A percentile compares a stretch with the other conserved stretches of the same genome.
Evolutionary conservation across 2,329 filamentous ascomycete species (phyloP).

Genomic region (Penicillium sp.): DNA sequence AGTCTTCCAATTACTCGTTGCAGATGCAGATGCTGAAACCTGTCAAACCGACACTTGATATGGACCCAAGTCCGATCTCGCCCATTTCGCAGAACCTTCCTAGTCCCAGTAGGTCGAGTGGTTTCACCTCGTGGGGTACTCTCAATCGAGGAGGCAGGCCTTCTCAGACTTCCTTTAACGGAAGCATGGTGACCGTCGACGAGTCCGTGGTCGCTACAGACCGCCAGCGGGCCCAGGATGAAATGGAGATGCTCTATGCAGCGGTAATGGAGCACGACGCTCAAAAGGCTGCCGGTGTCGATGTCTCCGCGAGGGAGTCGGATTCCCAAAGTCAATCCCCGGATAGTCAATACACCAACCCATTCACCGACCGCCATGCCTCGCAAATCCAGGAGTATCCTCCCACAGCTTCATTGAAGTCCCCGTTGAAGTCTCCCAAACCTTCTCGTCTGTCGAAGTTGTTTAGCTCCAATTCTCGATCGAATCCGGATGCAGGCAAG

Average conservation of each 20-base stretch:
- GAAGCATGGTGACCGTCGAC: constrained; percentile 71
- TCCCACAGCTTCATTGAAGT: constrained; percentile 15
- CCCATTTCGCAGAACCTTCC: constrained; percentile 31
- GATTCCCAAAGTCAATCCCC: constrained; percentile 21
- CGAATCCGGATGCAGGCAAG: constrained; percentile 42
- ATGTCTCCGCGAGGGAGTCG: constrained; percentile 17
- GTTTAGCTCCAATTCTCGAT: constrained; percentile 40
- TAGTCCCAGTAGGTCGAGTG: constrained; percentile 38
- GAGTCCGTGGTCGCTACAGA: constrained; percentile 72
- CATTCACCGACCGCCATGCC: constrained; percentile 30
- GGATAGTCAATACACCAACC: constrained; percentile 27
- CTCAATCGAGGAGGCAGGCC: constrained; percentile 30
- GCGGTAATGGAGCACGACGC: constrained; percentile 87
- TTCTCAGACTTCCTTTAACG: constrained; percentile 49
- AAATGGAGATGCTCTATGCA: constrained; percentile 87
- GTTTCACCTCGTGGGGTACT: constrained; percentile 42
- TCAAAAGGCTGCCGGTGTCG: constrained; percentile 38
- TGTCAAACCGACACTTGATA: constrained; percentile 26
- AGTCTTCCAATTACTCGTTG: constrained; percentile 52
- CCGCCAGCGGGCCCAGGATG: constrained; percentile 70
- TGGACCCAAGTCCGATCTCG: constrained; percentile 37
- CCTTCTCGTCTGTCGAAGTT: constrained; percentile 41
- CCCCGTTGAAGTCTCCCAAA: constrained; percentile 27
- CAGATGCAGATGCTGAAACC: constrained; percentile 60
- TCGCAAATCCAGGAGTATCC: constrained; percentile 26